phyloP scores from a whole-genome alignment of 495 filamentous ascomycete species.

The Halenospora varia region DNA sequence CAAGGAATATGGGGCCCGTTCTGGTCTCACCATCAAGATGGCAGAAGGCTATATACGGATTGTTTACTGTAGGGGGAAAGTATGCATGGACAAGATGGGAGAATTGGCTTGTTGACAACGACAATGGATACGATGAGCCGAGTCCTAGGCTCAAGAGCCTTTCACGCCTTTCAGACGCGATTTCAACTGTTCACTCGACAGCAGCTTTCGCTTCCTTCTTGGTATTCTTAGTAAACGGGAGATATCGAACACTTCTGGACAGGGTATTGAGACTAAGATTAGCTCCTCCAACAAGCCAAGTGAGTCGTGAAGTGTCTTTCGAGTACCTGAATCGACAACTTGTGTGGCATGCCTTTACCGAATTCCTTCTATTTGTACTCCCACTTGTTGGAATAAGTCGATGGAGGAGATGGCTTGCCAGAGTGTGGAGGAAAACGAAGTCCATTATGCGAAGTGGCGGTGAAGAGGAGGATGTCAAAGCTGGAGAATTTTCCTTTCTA shows the following conservation, averaged over 20 bases:
- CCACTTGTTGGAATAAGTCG: conserved; percentile 89
- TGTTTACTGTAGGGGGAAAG: conserved; percentile 80
- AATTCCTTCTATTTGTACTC: conserved; percentile 93
- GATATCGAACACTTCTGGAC: conserved; percentile 88
- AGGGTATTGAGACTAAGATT: conserved; percentile 82
- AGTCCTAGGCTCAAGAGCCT: conserved; percentile 50
- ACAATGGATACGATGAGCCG: conserved; percentile 64
- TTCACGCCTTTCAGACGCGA: conserved; percentile 61
- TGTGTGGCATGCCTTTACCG: conserved; percentile 98
- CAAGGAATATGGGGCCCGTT: conserved; percentile 59
- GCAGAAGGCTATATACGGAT: conserved; percentile 82
- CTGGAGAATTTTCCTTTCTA: conserved; percentile 76
- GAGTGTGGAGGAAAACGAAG: conserved; percentile 76
- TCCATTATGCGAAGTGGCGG: conserved; percentile 50
- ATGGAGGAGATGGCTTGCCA: conserved; percentile 85
- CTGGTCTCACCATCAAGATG: conserved; percentile 58
- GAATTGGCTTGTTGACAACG: conserved; percentile 70
- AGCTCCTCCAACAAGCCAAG: conserved; percentile 73
- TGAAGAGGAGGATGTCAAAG: conserved; percentile 46
- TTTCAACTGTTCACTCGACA: conserved; percentile 70
- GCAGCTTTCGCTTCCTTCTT: conserved; percentile 82
- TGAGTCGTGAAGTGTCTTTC: conserved; percentile 87
- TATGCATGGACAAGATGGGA: conserved; percentile 93
- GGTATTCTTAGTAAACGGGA: conserved; percentile 83
- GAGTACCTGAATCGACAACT: conserved; percentile 97